These are phyloP conservation scores for Rhizopogon vesiculosus DNA, from an alignment of 768 basidiomycete species.

Conservation along the genomic window DNA sequence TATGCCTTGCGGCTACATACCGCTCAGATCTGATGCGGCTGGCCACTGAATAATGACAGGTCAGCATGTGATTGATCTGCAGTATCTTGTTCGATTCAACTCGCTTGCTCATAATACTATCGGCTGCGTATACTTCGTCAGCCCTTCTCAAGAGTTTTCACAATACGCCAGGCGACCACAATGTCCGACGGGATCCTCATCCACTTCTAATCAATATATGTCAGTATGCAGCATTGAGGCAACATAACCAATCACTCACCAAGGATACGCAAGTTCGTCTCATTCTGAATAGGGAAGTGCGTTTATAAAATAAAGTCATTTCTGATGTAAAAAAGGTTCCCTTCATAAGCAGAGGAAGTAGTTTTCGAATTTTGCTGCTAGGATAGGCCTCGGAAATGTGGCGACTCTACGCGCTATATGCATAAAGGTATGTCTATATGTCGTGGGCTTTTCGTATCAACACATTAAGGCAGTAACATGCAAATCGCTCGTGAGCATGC, in stretches of 20 bases:
- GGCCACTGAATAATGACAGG: too few species aligned
- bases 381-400: neutral
- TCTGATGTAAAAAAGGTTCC: neutral
- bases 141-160: neutral
- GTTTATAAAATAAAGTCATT: too few species aligned
- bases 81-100: too few species aligned
- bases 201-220: neutral
- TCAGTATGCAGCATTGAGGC: neutral
- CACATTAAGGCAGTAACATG: neutral
- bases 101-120: too few species aligned
- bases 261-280: slow-evolving; percentile 5
- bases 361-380: neutral
- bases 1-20: too few species aligned
- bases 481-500: neutral
- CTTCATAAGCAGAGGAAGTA: neutral
- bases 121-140: too few species aligned
- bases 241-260: slow-evolving; percentile 7
- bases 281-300: too few species aligned
- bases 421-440: neutral
- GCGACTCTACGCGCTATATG: neutral
- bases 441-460: neutral
- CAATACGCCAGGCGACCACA: neutral
- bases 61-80: too few species aligned
- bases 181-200: neutral
- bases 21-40: too few species aligned